phyloP scores from a whole-genome alignment of 371 early-diverging fungal species.

The Apophysomyces trapeziformis region DNA sequence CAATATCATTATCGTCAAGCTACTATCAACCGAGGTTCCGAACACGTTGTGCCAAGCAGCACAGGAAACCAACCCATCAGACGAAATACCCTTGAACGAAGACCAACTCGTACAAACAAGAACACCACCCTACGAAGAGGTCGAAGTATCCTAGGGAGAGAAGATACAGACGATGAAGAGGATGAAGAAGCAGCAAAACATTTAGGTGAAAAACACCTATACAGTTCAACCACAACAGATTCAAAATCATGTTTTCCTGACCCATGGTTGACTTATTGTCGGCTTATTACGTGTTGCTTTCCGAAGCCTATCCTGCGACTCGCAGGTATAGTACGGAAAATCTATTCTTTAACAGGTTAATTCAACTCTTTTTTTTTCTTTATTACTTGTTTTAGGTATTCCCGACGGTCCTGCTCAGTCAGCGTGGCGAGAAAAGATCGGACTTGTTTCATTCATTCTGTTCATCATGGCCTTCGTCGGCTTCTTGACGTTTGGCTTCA shows the following conservation, averaged over 20 bases:
- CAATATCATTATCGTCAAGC: conserved; percentile 61
- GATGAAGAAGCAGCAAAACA: conserved; percentile 44
- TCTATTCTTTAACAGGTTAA: background rate
- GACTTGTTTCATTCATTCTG: conserved; percentile 71
- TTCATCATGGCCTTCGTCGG: conserved; percentile 57
- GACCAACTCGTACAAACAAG: conserved; percentile 26
- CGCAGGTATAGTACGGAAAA: conserved; percentile 15
- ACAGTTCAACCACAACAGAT: background rate
- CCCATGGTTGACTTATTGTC: conserved; percentile 58
- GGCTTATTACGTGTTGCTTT: conserved; percentile 57
- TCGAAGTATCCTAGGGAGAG: conserved; percentile 52
- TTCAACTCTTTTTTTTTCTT: conserved; percentile 4
- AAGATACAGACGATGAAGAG: conserved; percentile 22
- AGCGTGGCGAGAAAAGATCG: conserved; percentile 88
- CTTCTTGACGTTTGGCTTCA: conserved; percentile 67
- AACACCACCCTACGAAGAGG: conserved; percentile 37
- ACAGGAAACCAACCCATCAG: conserved; percentile 42
- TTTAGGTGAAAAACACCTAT: conserved; percentile 20
- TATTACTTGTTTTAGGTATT: conserved; percentile 37
- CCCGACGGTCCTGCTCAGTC: conserved; percentile 60
- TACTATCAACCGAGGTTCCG: conserved; percentile 30
- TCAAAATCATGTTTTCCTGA: conserved; percentile 23
- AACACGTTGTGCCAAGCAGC: conserved; percentile 33
- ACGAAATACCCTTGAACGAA: conserved; percentile 17
- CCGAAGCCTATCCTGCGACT: conserved; percentile 28